phyloP scores from a whole-genome alignment of 306 rosid genomes.

The Prinsepia uniflora region DNA sequence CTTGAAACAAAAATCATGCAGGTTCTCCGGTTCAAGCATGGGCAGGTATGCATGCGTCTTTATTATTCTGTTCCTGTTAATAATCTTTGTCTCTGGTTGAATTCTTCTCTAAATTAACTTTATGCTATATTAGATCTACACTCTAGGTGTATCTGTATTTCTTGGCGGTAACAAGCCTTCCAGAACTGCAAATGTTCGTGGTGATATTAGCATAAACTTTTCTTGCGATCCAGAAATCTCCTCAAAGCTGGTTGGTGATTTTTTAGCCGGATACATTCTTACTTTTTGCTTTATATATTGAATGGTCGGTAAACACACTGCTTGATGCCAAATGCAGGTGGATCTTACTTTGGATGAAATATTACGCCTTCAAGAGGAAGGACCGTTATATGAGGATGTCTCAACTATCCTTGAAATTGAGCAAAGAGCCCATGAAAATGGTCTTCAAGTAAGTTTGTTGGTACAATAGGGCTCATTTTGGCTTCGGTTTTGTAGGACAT shows the following conservation, averaged over 20 bases:
- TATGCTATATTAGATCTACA: constrained; percentile 60
- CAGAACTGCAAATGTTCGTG: constrained; percentile 72
- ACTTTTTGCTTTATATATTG: constrained; percentile 4
- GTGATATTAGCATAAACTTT: constrained; percentile 85
- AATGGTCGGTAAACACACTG: constrained; percentile 15
- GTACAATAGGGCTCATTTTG: constrained; percentile 18
- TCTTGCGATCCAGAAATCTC: constrained; percentile 94
- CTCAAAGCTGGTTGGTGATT: constrained; percentile 69
- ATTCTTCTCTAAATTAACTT: constrained; percentile 29
- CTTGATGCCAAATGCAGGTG: constrained; percentile 52
- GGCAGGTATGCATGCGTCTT: constrained; percentile 54
- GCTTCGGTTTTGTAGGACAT: neutral
- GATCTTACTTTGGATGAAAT: constrained; percentile 89
- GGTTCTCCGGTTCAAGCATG: constrained; percentile 93
- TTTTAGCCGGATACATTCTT: neutral
- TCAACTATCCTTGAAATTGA: constrained; percentile 84
- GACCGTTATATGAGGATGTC: constrained; percentile 81
- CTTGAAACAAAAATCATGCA: constrained; percentile 90
- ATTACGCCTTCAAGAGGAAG: constrained; percentile 86
- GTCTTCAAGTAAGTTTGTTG: constrained; percentile 68
- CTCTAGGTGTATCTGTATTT: constrained; percentile 81
- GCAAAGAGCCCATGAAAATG: constrained; percentile 95
- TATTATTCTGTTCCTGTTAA: constrained; percentile 18
- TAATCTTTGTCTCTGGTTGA: constrained; percentile 17
- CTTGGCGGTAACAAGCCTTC: constrained; percentile 98